Evolutionary conservation across 129 eudicot species (phyloP), one percentile per base, ranked within the genome.

Genomic region (Deinandra increscens): DNA sequence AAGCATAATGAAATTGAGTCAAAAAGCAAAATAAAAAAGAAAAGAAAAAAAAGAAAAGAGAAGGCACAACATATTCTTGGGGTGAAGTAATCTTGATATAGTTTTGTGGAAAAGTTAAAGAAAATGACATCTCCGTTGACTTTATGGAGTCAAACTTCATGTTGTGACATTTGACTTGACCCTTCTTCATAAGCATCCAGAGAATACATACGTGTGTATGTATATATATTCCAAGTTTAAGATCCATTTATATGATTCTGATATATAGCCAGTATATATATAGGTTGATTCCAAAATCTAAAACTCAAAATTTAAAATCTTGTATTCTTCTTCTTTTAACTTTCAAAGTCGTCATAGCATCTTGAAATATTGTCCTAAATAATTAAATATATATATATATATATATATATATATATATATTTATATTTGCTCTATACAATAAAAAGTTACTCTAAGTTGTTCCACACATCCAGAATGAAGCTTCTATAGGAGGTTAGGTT

Each of bases 241-340:
- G 65, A 64, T 73, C 64, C 78, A 73, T 63, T 54, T 71, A 63
- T 73, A 63, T 73, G 78, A 73, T 53, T 53, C 54, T 50, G 44
- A 73, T 62, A 62, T 62, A 62, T 63, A 73, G 78, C 45, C 71
- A 73, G 36, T 63, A 41, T n/a, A n/a, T n/a, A n/a, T n/a, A n/a
- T 38, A 73, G 63, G 64, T 36, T 73, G 78, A 73, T 73, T 73
- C 20, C 20, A 46, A 46, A 14, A 4, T 46, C 53, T 11, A 73
- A 6, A 61, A 36, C 20, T 73, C 63, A 10, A 18, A 49, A 72
- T 34, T 72, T 26, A 26, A 26, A 26, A 26, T 26, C 31, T 26
- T 26, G 31, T 26, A 26, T 26, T 26, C 31, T 26, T 26, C 31
- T 26, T 26, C 31, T 26, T 26, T 26, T 26, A 26, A 26, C 31